Percentiles rank a stretch among this genome's conserved stretches.
phyloP scores from a whole-genome alignment of 306 rosid species.

The Inga leiocalycina region DNA sequence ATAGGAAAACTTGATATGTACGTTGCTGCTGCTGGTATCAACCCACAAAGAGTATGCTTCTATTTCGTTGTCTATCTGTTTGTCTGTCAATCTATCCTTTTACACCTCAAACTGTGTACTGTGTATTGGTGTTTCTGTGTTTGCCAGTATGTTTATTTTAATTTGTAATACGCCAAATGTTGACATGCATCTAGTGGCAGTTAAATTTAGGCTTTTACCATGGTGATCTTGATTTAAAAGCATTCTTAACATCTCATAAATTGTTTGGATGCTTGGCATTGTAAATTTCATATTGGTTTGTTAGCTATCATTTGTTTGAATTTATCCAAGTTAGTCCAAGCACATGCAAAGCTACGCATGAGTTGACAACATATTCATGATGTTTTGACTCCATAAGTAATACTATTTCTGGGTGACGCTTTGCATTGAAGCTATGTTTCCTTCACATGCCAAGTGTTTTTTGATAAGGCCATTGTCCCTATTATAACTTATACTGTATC shows the following conservation, averaged over 20 bases:
- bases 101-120: constrained; percentile 6
- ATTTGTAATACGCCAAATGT: background rate
- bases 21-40: constrained; percentile 98
- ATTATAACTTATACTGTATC: constrained; percentile 24
- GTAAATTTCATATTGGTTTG: constrained; percentile 27
- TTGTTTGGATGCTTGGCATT: constrained; percentile 13
- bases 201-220: constrained; percentile 21
- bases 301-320: background rate
- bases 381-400: constrained; percentile 15
- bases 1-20: constrained; percentile 97
- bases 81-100: constrained; percentile 10
- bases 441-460: background rate
- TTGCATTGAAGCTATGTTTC: constrained; percentile 9
- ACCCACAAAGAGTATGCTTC: constrained; percentile 84
- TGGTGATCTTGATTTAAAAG: constrained; percentile 2
- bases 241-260: constrained; percentile 19
- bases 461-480: constrained; percentile 16
- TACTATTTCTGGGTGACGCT: constrained; percentile 19
- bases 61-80: constrained; percentile 13
- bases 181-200: constrained; percentile 5
- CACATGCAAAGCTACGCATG: background rate
- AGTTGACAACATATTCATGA: constrained; percentile 14
- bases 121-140: constrained; percentile 2
- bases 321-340: constrained; percentile 11
- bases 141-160: constrained; percentile 14